These are phyloP conservation scores for Leishmania amazonensis DNA, from an alignment of 208 protist genomes.

Conservation along the genomic window DNA sequence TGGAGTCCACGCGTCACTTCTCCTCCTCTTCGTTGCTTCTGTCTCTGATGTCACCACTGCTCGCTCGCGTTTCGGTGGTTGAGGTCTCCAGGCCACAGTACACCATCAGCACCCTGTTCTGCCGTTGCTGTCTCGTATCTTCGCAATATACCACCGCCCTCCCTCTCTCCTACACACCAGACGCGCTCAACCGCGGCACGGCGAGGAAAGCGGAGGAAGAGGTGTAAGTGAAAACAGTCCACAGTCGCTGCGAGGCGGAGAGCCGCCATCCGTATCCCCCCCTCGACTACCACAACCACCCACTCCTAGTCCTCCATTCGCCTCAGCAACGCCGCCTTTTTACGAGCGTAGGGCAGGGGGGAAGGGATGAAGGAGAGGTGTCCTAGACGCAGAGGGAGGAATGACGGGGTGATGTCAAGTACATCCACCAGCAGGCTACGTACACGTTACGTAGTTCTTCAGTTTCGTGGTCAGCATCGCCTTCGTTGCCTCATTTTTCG, in stretches of 20 bases:
- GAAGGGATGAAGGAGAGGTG: neutral
- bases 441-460: constrained; percentile 25
- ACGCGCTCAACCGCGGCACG: neutral
- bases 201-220: neutral
- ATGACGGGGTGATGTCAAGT: no score
- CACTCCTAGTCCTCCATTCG: neutral
- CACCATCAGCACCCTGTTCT: neutral
- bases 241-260: no score
- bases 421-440: neutral
- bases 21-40: neutral
- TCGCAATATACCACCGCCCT: neutral
- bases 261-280: neutral
- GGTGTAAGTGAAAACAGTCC: neutral
- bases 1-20: neutral
- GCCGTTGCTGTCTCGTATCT: neutral
- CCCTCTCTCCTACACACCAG: neutral
- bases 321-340: neutral
- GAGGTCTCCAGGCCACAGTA: neutral
- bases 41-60: neutral
- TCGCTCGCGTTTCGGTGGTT: neutral
- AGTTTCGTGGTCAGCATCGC: constrained; percentile 37
- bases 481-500: constrained; percentile 41
- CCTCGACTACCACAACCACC: no score
- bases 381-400: neutral
- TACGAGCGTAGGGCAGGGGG: neutral